Conservation (phyloP, 129 eudicot genomes). For the Oenanthe sinensis region DNA sequence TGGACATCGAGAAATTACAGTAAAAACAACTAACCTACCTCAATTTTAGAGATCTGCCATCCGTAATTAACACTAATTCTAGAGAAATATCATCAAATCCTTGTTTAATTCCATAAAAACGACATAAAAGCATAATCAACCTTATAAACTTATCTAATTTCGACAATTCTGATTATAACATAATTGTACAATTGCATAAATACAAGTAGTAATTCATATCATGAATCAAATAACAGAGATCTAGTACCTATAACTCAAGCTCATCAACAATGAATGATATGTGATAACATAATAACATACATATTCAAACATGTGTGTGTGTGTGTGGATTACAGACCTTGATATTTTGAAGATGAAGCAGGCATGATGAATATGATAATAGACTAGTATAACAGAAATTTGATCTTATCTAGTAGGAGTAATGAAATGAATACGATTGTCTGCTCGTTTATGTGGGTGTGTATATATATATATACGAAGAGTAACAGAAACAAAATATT, state of each 20-base stretch:
- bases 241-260: neutral
- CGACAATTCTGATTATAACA: too few species aligned
- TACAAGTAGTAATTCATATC: too few species aligned
- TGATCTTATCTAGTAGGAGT: neutral
- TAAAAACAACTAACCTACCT: neutral
- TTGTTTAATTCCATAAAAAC: too few species aligned
- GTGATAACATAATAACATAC: neutral
- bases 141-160: too few species aligned
- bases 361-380: constrained; percentile 26
- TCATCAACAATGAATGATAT: neutral
- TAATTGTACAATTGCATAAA: too few species aligned
- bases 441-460: neutral
- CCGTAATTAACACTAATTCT: neutral
- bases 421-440: neutral
- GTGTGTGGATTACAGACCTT: constrained; percentile 25
- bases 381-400: neutral
- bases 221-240: too few species aligned
- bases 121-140: too few species aligned
- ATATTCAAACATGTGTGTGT: neutral
- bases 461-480: neutral
- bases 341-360: constrained; percentile 35
- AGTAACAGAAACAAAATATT: too few species aligned
- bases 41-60: neutral
- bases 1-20: neutral
- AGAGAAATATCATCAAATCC: too few species aligned